Conservation (phyloP, 2,329 filamentous ascomycete genomes). For the Stagonosporopsis chrysanthemi region DNA sequence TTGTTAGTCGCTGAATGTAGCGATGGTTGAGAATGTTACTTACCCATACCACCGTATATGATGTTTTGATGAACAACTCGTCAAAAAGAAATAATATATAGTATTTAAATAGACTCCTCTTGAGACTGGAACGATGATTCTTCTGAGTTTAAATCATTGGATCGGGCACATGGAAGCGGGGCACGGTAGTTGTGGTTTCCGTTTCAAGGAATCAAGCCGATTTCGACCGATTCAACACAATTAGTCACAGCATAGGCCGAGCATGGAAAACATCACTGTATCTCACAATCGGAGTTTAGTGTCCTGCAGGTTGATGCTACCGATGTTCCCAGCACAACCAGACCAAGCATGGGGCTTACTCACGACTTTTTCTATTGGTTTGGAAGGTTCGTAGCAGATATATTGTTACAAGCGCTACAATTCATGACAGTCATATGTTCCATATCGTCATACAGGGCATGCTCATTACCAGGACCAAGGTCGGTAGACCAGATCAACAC, state of each 20-base stretch:
- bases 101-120: too few relatives aligned
- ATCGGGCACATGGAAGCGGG: too few relatives aligned
- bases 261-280: background rate
- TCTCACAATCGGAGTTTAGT: background rate
- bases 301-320: background rate
- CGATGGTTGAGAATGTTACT: background rate
- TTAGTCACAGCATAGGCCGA: background rate
- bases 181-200: too few relatives aligned
- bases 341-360: background rate
- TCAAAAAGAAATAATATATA: too few relatives aligned
- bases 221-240: background rate
- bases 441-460: slow-evolving; percentile 15
- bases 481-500: background rate
- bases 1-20: slow-evolving; percentile 4
- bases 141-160: too few relatives aligned
- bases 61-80: background rate
- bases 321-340: background rate
- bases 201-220: too few relatives aligned
- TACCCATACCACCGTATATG: slow-evolving; percentile 32
- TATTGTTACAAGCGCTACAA: slow-evolving; percentile 16
- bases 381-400: slow-evolving; percentile 4
- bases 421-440: slow-evolving; percentile 15
- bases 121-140: too few relatives aligned
- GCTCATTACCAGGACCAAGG: slow-evolving; percentile 2
- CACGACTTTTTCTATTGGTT: background rate